These are phyloP conservation scores for Zarea fungicola DNA, from an alignment of 2,329 filamentous ascomycete genomes.

Conservation along the genomic window DNA sequence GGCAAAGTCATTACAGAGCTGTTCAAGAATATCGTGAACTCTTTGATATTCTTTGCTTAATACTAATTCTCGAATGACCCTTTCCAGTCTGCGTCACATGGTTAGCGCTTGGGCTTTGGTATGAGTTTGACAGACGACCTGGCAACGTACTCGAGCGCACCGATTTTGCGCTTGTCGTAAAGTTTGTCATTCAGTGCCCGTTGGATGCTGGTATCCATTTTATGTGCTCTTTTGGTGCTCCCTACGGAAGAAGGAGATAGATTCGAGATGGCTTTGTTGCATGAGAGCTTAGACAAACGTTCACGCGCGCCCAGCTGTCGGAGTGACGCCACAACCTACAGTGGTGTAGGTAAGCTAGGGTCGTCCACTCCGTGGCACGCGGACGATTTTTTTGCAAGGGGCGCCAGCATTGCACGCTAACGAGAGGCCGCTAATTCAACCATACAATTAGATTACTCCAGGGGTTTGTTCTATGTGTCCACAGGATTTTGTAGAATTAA, in stretches of 20 bases:
- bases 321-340: constrained; percentile 4
- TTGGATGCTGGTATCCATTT: constrained; percentile 85
- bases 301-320: neutral
- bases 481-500: no score
- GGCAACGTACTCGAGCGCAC: constrained; percentile 79
- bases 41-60: constrained; percentile 69
- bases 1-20: constrained; percentile 95
- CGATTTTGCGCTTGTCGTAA: constrained; percentile 96
- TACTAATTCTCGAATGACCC: constrained; percentile 79
- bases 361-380: neutral
- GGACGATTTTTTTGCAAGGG: neutral
- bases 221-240: constrained; percentile 15
- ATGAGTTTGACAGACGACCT: neutral
- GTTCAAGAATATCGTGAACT: constrained; percentile 84
- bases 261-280: neutral
- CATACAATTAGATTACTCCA: no score
- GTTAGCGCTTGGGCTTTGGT: constrained; percentile 15
- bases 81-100: constrained; percentile 64
- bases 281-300: neutral
- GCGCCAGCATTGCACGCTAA: constrained; percentile 6
- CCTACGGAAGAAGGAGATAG: neutral
- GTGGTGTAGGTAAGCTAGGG: no score
- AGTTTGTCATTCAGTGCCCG: constrained; percentile 95
- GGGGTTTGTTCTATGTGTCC: no score
- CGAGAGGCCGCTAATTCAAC: no score